phyloP scores from a whole-genome alignment of 441 rosid species.

The Syzygium syzygioides region DNA sequence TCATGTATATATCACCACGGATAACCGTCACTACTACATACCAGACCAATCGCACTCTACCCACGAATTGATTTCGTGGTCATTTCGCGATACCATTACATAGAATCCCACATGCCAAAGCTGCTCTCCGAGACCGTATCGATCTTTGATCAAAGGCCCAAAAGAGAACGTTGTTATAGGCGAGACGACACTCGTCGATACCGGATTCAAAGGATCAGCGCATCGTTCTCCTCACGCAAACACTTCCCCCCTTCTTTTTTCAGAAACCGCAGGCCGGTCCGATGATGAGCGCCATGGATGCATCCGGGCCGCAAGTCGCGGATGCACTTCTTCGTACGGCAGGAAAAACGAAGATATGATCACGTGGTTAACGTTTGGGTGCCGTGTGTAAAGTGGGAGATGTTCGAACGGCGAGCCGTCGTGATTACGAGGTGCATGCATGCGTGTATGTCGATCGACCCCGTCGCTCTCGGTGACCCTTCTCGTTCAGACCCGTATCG shows the following conservation, averaged over 20 bases:
- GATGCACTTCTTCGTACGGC: neutral
- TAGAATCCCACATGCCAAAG: neutral
- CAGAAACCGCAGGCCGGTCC: too few species aligned
- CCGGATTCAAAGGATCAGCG: too few species aligned
- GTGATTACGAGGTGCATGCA: neutral
- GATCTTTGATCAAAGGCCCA: too few species aligned
- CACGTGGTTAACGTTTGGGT: neutral
- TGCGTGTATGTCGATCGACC: neutral
- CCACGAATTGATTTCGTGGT: neutral
- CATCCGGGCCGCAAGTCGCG: neutral
- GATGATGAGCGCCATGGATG: too few species aligned
- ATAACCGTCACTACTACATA: neutral
- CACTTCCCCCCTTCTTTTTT: too few species aligned
- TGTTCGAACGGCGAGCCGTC: neutral
- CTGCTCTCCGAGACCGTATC: too few species aligned
- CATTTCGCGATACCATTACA: neutral
- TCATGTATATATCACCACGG: neutral
- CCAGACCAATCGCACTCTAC: accelerated
- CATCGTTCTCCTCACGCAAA: neutral
- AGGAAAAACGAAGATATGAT: neutral
- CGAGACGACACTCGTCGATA: too few species aligned
- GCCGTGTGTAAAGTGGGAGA: neutral
- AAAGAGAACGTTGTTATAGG: too few species aligned
- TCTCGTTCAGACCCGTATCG: neutral
- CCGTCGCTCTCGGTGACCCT: neutral